These are phyloP conservation scores for Trypanosoma caninum DNA, from an alignment of 208 protist genomes.

Conservation along the genomic window DNA sequence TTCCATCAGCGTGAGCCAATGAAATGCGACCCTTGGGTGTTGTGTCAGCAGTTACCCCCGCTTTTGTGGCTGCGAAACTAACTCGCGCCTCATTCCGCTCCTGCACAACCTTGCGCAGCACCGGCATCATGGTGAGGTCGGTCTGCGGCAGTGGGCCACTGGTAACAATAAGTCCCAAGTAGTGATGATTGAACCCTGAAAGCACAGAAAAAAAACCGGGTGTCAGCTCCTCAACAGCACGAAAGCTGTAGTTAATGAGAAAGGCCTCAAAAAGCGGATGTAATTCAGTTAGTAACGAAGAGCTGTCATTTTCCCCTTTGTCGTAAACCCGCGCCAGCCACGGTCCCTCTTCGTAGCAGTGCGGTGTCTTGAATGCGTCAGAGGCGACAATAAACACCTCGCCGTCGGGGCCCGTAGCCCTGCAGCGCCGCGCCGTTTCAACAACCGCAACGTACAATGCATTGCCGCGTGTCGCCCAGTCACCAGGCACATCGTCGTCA, in stretches of 20 bases:
- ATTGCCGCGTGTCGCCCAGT: constrained; percentile 30
- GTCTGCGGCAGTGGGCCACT: constrained; percentile 31
- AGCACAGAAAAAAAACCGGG: constrained; percentile 46
- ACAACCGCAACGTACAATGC: constrained; percentile 44
- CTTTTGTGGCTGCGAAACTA: constrained; percentile 9
- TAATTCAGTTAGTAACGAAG: neutral
- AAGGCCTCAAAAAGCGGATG: constrained; percentile 42
- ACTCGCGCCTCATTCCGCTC: constrained; percentile 29
- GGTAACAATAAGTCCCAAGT: constrained; percentile 63
- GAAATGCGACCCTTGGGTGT: constrained; percentile 28
- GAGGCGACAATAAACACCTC: constrained; percentile 59
- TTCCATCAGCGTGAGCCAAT: constrained; percentile 60
- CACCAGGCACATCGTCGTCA: constrained; percentile 30
- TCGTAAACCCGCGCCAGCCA: constrained; percentile 63
- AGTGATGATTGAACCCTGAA: constrained; percentile 38
- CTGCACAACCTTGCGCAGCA: constrained; percentile 71
- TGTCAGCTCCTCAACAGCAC: constrained; percentile 65
- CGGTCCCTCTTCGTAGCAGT: constrained; percentile 51
- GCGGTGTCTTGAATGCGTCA: constrained; percentile 57
- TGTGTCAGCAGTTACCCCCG: neutral
- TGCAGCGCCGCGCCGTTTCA: constrained; percentile 38
- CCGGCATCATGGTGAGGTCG: constrained; percentile 59
- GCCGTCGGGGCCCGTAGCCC: constrained; percentile 47
- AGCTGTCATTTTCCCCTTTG: neutral
- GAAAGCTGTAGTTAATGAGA: constrained; percentile 57